These are phyloP conservation scores for Plasmodium billcollinsi DNA, from an alignment of 169 alveolate genomes.

Conservation along the genomic window DNA sequence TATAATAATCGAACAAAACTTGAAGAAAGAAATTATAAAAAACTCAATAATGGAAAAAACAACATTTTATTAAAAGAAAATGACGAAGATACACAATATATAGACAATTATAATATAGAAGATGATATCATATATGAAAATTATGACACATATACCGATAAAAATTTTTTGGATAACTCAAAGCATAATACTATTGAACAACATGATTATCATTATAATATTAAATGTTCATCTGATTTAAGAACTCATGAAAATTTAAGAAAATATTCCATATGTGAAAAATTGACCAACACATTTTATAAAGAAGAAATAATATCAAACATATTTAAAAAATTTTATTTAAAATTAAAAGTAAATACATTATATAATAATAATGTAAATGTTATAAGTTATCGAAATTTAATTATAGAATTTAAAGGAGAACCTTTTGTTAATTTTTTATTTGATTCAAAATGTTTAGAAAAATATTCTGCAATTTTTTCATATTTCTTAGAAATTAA, in stretches of 20 bases:
- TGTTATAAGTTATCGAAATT: slow-evolving; percentile 64
- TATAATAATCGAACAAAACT: too few species aligned
- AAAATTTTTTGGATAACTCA: too few species aligned
- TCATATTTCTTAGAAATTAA: slow-evolving; percentile 72
- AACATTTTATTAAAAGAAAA: neutral
- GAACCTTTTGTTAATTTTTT: slow-evolving; percentile 50
- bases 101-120: neutral
- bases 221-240: too few species aligned
- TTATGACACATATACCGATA: neutral
- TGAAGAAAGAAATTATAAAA: too few species aligned
- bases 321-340: slow-evolving; percentile 56
- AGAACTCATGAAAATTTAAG: neutral
- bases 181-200: too few species aligned
- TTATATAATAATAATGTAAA: slow-evolving; percentile 60
- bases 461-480: slow-evolving; percentile 73
- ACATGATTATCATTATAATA: too few species aligned
- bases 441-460: slow-evolving; percentile 56
- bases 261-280: slow-evolving; percentile 6
- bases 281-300: slow-evolving; percentile 36
- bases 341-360: slow-evolving; percentile 62
- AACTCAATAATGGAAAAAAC: neutral
- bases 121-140: neutral
- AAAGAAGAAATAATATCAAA: slow-evolving; percentile 46
- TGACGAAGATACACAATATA: neutral
- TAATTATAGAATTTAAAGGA: slow-evolving; percentile 66